phyloP scores from a whole-genome alignment of 176 grass and related monocot genomes.

The Pharus latifolius region DNA sequence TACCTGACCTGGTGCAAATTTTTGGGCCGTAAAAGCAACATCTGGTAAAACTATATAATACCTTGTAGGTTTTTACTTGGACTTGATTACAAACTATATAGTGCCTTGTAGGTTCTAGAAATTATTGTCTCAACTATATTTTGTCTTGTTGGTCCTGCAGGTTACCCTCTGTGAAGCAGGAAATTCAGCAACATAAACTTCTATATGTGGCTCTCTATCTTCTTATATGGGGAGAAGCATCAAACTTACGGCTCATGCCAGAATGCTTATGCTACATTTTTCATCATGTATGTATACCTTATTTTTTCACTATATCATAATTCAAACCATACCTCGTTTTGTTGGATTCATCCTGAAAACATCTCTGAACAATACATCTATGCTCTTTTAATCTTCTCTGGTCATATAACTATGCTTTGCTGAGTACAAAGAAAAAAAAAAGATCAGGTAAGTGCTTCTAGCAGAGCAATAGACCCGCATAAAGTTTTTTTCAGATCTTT shows the following conservation, averaged over 20 bases:
- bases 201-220: conserved; percentile 93
- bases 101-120: neutral
- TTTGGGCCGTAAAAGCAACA: conserved; percentile 84
- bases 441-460: neutral
- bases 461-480: neutral
- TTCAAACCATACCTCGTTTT: neutral
- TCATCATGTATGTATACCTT: conserved; percentile 55
- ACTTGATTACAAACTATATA: conserved; percentile 6
- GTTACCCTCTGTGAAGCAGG: conserved; percentile 92
- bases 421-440: neutral
- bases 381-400: neutral
- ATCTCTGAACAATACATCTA: neutral
- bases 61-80: neutral
- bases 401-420: neutral
- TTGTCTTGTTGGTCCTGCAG: conserved; percentile 27
- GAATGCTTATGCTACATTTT: conserved; percentile 95
- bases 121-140: neutral
- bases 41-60: conserved; percentile 47
- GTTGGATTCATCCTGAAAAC: neutral
- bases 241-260: conserved; percentile 89
- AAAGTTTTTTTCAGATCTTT: neutral
- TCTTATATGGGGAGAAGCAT: conserved; percentile 97
- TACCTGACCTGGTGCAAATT: conserved; percentile 93
- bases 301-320: neutral
- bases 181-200: conserved; percentile 95